Conservation (phyloP, 345 rosid species). For the Eucalyptus marginata region DNA sequence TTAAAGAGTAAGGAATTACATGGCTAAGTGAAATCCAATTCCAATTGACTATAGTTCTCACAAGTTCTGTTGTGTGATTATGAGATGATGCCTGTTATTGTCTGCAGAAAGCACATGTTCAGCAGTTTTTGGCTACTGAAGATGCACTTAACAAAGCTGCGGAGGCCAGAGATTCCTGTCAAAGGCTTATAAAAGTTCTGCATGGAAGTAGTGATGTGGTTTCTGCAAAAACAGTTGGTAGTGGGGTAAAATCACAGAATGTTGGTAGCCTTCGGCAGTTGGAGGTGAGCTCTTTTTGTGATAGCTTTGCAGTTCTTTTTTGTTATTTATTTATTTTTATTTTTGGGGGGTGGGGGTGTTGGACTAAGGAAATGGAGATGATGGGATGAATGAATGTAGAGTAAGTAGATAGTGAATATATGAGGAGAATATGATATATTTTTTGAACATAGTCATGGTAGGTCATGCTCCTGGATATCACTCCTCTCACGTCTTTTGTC, state of each 20-base stretch:
- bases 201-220: slow-evolving; percentile 51
- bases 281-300: slow-evolving; percentile 32
- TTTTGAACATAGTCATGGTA: not conserved
- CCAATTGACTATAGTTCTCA: not conserved
- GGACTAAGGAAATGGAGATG: not conserved
- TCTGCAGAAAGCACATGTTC: slow-evolving; percentile 84
- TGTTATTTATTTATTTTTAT: not conserved
- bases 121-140: slow-evolving; percentile 93
- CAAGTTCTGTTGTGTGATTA: not conserved
- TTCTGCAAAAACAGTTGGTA: slow-evolving; percentile 34
- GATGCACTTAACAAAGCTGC: slow-evolving; percentile 85
- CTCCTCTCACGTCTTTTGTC: not conserved
- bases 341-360: not conserved
- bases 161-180: slow-evolving; percentile 69
- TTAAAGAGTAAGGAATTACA: not conserved
- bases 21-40: not conserved
- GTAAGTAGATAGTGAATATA: not conserved
- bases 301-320: not conserved
- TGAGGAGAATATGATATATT: not conserved
- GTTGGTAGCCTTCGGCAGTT: slow-evolving; percentile 66
- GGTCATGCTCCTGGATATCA: not conserved
- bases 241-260: slow-evolving; percentile 52
- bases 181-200: slow-evolving; percentile 59
- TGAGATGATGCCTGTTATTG: not conserved
- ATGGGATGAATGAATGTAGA: not conserved